Conservation (phyloP, 2,329 filamentous ascomycete genomes). For the Phyllosticta capitalensis region DNA sequence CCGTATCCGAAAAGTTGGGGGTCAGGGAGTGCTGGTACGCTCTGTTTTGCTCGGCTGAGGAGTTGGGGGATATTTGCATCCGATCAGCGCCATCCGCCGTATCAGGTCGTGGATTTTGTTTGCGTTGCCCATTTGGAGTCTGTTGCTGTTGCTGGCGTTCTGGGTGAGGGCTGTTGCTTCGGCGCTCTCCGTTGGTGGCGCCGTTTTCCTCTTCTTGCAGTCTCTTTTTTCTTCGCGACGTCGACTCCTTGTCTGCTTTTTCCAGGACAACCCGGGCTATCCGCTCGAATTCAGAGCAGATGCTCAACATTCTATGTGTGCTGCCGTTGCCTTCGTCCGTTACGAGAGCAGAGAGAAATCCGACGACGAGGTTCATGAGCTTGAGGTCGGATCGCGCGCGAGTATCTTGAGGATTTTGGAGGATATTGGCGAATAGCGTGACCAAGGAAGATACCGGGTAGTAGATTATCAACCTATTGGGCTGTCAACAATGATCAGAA, state of each 20-base stretch:
- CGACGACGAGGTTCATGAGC: slow-evolving; percentile 87
- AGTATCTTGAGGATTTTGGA: slow-evolving; percentile 88
- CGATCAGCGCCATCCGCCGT: background rate
- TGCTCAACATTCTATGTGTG: slow-evolving; percentile 84
- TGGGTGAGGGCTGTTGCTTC: slow-evolving; percentile 14
- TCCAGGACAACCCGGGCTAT: slow-evolving; percentile 88
- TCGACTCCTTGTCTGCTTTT: slow-evolving; percentile 77
- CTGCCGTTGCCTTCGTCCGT: slow-evolving; percentile 82
- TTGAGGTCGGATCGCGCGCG: slow-evolving; percentile 80
- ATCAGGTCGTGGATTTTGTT: background rate
- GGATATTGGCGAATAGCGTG: slow-evolving; percentile 88
- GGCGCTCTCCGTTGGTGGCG: slow-evolving; percentile 18
- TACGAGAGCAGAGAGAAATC: slow-evolving; percentile 81
- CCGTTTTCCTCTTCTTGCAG: slow-evolving; percentile 45
- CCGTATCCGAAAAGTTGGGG: slow-evolving; percentile 4
- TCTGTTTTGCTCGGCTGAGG: background rate
- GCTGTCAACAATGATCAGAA: slow-evolving; percentile 20
- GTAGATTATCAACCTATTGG: slow-evolving; percentile 70
- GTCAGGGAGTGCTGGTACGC: background rate
- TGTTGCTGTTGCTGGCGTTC: slow-evolving; percentile 25
- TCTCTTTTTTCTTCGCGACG: slow-evolving; percentile 77
- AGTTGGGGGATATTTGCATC: background rate
- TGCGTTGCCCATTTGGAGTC: slow-evolving; percentile 13
- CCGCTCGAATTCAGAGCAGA: slow-evolving; percentile 93
- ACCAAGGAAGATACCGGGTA: slow-evolving; percentile 93